A percentile compares a stretch with the other conserved stretches of the same genome.
These are phyloP conservation scores for Aspergillus hancockii DNA, from an alignment of 495 filamentous ascomycete genomes.

Conservation along the genomic window DNA sequence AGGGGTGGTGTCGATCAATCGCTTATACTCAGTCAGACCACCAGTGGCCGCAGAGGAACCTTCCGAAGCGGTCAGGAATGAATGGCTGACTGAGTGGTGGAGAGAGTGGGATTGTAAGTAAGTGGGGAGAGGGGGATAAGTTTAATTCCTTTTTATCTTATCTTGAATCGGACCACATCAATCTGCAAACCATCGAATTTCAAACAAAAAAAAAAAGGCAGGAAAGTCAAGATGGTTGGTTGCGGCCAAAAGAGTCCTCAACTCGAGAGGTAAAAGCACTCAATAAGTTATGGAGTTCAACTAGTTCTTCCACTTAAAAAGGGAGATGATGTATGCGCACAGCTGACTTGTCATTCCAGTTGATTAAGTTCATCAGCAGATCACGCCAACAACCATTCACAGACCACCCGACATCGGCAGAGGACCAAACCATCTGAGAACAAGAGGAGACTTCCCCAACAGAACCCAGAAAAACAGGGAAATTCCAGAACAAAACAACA, in stretches of 20 bases:
- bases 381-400: slow-evolving; percentile 5
- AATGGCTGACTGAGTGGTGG: not conserved
- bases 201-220: not conserved
- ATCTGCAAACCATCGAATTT: not conserved
- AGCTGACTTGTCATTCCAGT: slow-evolving; percentile 4
- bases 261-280: too few relatives aligned
- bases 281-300: too few relatives aligned
- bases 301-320: too few relatives aligned
- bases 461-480: slow-evolving; percentile 6
- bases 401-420: slow-evolving; percentile 2
- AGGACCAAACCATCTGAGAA: not conserved
- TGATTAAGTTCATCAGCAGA: slow-evolving; percentile 6
- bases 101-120: slow-evolving; percentile 8
- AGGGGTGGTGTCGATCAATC: slow-evolving; percentile 2
- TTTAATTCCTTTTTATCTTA: slow-evolving; percentile 5
- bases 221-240: not conserved
- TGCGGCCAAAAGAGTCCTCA: too few relatives aligned
- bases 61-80: slow-evolving; percentile 12
- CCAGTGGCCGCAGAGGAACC: not conserved
- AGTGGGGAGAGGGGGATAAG: slow-evolving; percentile 2
- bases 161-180: not conserved
- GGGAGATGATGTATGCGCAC: not conserved
- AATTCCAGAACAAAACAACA: not conserved
- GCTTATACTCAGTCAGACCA: slow-evolving; percentile 1
- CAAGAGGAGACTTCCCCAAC: slow-evolving; percentile 9